Evolutionary conservation across 306 rosid genomes (phyloP).

Genomic region (Erythrophleum fordii): DNA sequence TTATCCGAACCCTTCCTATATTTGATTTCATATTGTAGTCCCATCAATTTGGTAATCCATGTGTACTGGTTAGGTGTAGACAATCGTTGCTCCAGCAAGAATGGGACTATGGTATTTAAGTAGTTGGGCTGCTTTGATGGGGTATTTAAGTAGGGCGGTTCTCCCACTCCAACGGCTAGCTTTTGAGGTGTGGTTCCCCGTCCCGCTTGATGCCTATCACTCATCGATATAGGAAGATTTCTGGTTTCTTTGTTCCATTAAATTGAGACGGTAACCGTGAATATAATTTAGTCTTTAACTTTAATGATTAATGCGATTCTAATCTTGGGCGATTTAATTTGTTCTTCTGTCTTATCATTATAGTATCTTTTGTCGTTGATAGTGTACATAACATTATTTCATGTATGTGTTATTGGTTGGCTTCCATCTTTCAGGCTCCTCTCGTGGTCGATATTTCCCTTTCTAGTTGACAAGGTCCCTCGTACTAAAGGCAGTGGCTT

Average conservation of each 20-base stretch:
- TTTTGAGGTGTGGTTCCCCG: too few relatives aligned
- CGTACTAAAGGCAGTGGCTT: constrained; percentile 85
- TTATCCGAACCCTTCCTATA: too few relatives aligned
- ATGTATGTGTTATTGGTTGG: constrained; percentile 25
- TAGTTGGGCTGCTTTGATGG: too few relatives aligned
- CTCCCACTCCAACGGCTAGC: too few relatives aligned
- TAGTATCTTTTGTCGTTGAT: constrained; percentile 6
- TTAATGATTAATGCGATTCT: constrained; percentile 33
- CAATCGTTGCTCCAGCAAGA: too few relatives aligned
- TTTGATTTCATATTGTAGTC: too few relatives aligned
- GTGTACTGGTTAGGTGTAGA: too few relatives aligned
- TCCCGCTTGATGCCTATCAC: too few relatives aligned
- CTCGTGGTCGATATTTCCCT: constrained; percentile 66
- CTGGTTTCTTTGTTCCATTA: constrained; percentile 4
- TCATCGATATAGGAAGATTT: background rate
- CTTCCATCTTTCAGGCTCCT: constrained; percentile 72
- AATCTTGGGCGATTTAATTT: constrained; percentile 23
- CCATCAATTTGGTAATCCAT: too few relatives aligned
- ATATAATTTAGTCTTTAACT: background rate
- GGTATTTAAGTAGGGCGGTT: too few relatives aligned
- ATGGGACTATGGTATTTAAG: too few relatives aligned
- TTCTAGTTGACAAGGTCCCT: constrained; percentile 77
- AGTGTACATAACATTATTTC: background rate
- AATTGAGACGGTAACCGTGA: background rate
- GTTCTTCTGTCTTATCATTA: background rate